Evolutionary conservation across 2,329 filamentous ascomycete genomes (phyloP).

Genomic region (Diaporthe ampelina): DNA sequence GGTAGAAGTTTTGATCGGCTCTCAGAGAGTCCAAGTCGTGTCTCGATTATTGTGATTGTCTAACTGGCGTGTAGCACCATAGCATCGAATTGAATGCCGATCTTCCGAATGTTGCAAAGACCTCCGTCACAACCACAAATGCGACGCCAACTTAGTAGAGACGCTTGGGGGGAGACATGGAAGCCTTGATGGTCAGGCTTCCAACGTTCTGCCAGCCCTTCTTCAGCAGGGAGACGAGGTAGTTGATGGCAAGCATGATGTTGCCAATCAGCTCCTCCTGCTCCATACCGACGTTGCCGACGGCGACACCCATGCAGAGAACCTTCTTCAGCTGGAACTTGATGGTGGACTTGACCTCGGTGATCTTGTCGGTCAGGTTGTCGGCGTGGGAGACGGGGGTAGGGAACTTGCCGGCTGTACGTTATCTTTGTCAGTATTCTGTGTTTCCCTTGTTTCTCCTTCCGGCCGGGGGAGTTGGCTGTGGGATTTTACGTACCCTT

Average conservation of each 20-base stretch:
- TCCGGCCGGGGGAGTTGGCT: neutral
- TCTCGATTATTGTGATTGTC: constrained; percentile 27
- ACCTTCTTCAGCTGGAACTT: constrained; percentile 99
- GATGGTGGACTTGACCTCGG: constrained; percentile 99
- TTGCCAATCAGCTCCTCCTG: constrained; percentile 96
- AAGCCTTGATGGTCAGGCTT: constrained; percentile 99
- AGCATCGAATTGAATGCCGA: neutral
- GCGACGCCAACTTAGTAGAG: constrained; percentile 79
- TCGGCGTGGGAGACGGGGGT: constrained; percentile 97
- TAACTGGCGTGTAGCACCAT: constrained; percentile 17
- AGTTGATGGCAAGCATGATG: constrained; percentile 99
- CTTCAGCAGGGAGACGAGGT: constrained; percentile 99
- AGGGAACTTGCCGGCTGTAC: constrained; percentile 96
- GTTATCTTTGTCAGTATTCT: constrained; percentile 2
- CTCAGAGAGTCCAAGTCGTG: constrained; percentile 27
- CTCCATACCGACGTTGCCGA: constrained; percentile 98
- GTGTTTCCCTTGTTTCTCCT: neutral
- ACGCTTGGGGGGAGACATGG: constrained; percentile 98
- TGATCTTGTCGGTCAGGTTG: constrained; percentile 95
- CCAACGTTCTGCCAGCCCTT: constrained; percentile 99
- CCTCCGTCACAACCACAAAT: constrained; percentile 15
- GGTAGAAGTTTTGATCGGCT: neutral
- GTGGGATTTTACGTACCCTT: constrained; percentile 78
- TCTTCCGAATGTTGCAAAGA: constrained; percentile 40
- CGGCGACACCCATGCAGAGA: constrained; percentile 99